Evolutionary conservation across 2,329 filamentous ascomycete species (phyloP).

Genomic region (Aspergillus ochraceoroseus): DNA sequence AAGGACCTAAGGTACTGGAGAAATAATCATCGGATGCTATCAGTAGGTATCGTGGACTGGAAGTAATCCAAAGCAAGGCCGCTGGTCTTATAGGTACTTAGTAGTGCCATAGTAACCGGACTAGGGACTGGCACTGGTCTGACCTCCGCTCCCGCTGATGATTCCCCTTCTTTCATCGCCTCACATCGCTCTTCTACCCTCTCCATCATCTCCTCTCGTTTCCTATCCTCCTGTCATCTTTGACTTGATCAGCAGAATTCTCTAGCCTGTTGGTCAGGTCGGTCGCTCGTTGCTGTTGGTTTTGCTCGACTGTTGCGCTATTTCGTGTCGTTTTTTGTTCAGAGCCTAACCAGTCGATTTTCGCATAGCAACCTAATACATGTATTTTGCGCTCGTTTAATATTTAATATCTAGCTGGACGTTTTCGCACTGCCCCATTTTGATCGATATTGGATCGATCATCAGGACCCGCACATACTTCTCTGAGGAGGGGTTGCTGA

Average conservation of each 20-base stretch:
- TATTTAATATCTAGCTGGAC: conserved; percentile 5
- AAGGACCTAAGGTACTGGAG: no score
- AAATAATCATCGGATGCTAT: no score
- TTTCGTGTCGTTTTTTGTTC: conserved; percentile 6
- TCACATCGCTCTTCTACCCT: no score
- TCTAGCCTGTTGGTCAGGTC: conserved; percentile 1
- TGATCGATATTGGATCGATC: neutral
- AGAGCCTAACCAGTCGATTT: conserved; percentile 1
- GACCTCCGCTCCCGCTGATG: conserved; percentile 13
- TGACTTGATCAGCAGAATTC: conserved; percentile 2
- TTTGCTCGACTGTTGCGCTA: conserved; percentile 2
- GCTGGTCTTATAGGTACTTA: no score
- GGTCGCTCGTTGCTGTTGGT: conserved; percentile 11
- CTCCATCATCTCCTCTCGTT: conserved; percentile 4
- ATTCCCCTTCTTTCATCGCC: conserved; percentile 6
- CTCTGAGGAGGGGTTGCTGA: conserved; percentile 3
- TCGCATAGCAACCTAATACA: neutral
- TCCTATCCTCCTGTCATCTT: conserved; percentile 4
- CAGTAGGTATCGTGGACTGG: no score
- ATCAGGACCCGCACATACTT: conserved; percentile 4
- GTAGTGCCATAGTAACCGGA: no score
- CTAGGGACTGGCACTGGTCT: no score
- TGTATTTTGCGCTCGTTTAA: conserved; percentile 4
- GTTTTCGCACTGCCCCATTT: neutral
- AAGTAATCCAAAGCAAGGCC: conserved; percentile 5